Evolutionary conservation across 306 rosid species (phyloP).

Genomic region (Bauhinia variegata): DNA sequence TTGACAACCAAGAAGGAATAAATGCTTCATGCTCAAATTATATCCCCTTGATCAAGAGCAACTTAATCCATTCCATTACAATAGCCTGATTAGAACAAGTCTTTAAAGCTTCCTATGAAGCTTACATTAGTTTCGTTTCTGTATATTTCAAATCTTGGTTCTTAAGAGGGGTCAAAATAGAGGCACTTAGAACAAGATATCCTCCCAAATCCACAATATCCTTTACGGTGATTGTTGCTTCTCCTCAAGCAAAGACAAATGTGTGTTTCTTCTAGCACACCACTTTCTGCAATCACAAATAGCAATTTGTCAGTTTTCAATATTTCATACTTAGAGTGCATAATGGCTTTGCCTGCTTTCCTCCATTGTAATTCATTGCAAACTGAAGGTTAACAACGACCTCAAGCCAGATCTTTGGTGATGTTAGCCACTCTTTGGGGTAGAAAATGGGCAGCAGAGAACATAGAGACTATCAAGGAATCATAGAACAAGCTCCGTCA

Average conservation of each 20-base stretch:
- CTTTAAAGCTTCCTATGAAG: neutral
- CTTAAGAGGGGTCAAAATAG: conserved; percentile 29
- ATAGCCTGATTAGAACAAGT: conserved; percentile 23
- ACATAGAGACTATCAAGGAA: conserved; percentile 6
- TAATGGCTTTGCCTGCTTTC: conserved; percentile 50
- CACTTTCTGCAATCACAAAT: conserved; percentile 45
- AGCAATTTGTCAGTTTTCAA: conserved; percentile 8
- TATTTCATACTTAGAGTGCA: conserved; percentile 37
- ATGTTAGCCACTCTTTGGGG: conserved; percentile 12
- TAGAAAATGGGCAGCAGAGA: conserved; percentile 11
- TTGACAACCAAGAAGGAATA: conserved; percentile 52
- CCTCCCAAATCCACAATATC: conserved; percentile 61
- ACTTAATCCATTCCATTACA: conserved; percentile 42
- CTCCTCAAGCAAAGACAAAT: conserved; percentile 55
- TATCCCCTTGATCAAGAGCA: conserved; percentile 37
- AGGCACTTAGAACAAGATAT: conserved; percentile 44
- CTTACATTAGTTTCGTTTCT: conserved; percentile 12
- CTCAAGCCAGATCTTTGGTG: conserved; percentile 17
- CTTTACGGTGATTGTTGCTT: conserved; percentile 60
- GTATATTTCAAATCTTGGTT: conserved; percentile 31
- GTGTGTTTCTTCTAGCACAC: conserved; percentile 50
- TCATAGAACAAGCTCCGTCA: neutral
- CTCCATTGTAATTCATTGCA: conserved; percentile 45
- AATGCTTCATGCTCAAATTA: conserved; percentile 71
- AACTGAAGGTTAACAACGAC: conserved; percentile 45